Evolutionary conservation across 257 asterid species (phyloP).

Genomic region (Solanum appendiculatum): DNA sequence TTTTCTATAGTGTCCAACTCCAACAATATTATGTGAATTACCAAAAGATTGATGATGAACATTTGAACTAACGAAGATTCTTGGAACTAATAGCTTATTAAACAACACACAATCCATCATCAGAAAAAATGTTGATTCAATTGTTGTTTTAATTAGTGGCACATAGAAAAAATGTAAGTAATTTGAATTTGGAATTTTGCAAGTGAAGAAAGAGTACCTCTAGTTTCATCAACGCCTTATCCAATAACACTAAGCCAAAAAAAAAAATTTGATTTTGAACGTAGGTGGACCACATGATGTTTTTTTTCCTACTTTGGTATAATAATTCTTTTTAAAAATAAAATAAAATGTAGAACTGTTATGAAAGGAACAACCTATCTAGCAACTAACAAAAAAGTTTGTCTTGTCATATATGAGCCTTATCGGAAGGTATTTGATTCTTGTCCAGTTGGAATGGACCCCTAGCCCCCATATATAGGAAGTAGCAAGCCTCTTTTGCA

Average conservation of each 20-base stretch:
- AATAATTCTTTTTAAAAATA: too few relatives aligned
- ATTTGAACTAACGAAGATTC: constrained; percentile 6
- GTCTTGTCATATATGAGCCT: not conserved
- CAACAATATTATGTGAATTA: not conserved
- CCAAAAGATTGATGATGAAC: not conserved
- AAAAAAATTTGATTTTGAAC: not conserved
- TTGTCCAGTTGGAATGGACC: too few relatives aligned
- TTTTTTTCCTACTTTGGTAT: too few relatives aligned
- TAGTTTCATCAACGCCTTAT: constrained; percentile 12
- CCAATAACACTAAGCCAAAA: not conserved
- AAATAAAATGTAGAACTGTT: not conserved
- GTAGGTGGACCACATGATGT: not conserved
- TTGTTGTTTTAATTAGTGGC: not conserved
- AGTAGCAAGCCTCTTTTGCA: too few relatives aligned
- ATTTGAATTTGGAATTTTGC: not conserved
- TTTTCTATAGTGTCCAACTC: constrained; percentile 10
- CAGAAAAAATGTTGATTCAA: not conserved
- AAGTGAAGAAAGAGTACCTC: constrained; percentile 8
- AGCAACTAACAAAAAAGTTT: too few relatives aligned
- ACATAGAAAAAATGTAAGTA: not conserved
- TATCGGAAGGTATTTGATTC: too few relatives aligned
- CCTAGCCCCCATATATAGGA: too few relatives aligned
- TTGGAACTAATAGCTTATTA: constrained; percentile 26
- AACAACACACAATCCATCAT: constrained; percentile 33
- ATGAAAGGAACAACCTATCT: too few relatives aligned